These are phyloP conservation scores for Sporothrix inflata DNA, from an alignment of 2,329 filamentous ascomycete species.

Conservation along the genomic window DNA sequence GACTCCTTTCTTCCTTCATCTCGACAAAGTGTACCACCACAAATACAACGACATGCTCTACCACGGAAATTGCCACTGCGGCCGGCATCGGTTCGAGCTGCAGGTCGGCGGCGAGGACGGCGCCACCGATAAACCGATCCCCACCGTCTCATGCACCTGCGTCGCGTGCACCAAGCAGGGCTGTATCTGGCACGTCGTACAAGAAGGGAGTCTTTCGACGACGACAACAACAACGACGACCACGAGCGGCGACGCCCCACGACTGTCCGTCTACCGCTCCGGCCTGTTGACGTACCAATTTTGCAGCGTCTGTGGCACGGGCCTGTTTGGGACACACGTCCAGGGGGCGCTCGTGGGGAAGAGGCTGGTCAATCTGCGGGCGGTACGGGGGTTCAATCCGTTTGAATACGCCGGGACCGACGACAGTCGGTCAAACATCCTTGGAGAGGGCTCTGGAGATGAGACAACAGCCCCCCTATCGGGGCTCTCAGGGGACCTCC, in stretches of 20 bases:
- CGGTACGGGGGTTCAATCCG: slow-evolving; percentile 17
- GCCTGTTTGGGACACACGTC: slow-evolving; percentile 8
- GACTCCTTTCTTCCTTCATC: not conserved
- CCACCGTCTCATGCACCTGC: not conserved
- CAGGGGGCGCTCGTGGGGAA: not conserved
- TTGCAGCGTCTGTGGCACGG: slow-evolving; percentile 28
- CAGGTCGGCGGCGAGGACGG: not conserved
- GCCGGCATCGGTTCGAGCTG: slow-evolving; percentile 30
- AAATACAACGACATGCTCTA: not conserved
- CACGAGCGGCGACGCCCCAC: not conserved
- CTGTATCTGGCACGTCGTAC: slow-evolving; percentile 15
- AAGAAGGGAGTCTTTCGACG: not conserved
- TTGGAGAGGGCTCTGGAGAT: no score
- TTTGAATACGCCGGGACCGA: slow-evolving; percentile 21
- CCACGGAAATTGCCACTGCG: slow-evolving; percentile 32
- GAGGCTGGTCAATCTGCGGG: slow-evolving; percentile 24
- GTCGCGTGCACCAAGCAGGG: slow-evolving; percentile 27
- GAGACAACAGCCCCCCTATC: not conserved
- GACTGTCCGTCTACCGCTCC: not conserved
- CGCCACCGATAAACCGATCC: not conserved
- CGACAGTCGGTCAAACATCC: not conserved
- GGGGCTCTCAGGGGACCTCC: not conserved
- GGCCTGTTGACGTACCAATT: slow-evolving; percentile 25
- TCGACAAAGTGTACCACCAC: not conserved
- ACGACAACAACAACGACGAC: slow-evolving; percentile 6